Evolutionary conservation across 2,329 filamentous ascomycete species (phyloP), one percentile per base, ranked within the genome.

Genomic region (Laburnicola sp.): DNA sequence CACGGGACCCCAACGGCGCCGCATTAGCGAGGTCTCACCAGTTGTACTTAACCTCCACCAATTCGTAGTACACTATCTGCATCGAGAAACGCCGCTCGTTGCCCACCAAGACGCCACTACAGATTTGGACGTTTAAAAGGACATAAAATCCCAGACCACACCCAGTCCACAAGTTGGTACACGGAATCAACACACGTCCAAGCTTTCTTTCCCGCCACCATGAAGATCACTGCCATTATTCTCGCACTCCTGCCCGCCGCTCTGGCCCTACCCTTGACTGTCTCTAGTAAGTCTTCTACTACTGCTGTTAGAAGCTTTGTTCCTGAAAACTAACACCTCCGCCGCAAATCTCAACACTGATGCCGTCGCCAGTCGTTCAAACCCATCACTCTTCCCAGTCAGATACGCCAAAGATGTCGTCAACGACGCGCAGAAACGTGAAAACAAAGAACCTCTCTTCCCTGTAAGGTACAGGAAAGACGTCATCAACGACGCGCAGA

Each of bases 251-350:
- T 45, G 23, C 31, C 42, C 22, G n/a, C 22, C 8, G 42, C 31
- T 6, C 31, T 45, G 42, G 42, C 42, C 16, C 31, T 45, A 9
- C 42, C 42, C 9, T 27, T 45, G 23, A n/a, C 42, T 23, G 11
- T 36, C 21, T 32, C 42, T n/a, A 28, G 42, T 45, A 35, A 36
- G 42, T 23, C 10, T 8, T 45, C 4, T 6, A n/a, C 22, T 22
- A 2, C 23, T 3, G 10, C 16, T 6, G n/a, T n/a, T 34, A 9
- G 9, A 4, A 30, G 10, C 32, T 36, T 9, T 6, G 2, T 7
- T 11, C 3, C 3, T 28, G 31, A 21, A 5, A 6, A 21, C 31
- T 45, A 23, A 45, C 22, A 28, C 16, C 11, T n/a, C 9, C 1
- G 2, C 7, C 35, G 31, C 22, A 4, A 5, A 11, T 10, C 10